Evolutionary conservation across 768 basidiomycete genomes (phyloP).

Genomic region (Russula lepida): DNA sequence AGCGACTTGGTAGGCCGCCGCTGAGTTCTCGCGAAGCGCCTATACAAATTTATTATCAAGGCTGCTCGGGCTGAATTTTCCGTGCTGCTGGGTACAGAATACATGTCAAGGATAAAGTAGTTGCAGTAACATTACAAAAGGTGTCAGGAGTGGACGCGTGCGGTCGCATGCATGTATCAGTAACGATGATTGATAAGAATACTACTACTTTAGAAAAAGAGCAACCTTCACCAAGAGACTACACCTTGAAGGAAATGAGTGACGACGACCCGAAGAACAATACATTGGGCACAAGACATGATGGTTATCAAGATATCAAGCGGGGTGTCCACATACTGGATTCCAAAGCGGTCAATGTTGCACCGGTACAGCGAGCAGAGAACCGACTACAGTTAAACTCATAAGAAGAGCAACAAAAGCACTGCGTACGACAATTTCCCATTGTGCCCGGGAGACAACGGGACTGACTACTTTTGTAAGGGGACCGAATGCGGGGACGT

Average conservation of each 20-base stretch:
- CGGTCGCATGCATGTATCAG: neutral
- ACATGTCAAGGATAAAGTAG: conserved; percentile 1
- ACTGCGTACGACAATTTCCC: conserved; percentile 73
- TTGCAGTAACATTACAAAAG: conserved; percentile 11
- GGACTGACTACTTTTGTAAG: conserved; percentile 63
- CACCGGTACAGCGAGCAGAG: conserved; percentile 30
- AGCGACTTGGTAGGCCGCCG: neutral
- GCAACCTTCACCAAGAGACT: neutral
- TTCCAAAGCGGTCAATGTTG: conserved; percentile 23
- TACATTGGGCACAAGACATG: neutral
- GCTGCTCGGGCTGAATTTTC: neutral
- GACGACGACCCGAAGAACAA: neutral
- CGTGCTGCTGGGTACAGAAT: neutral
- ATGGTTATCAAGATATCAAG: neutral
- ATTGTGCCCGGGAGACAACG: conserved; percentile 68
- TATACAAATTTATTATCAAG: neutral
- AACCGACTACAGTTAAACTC: conserved; percentile 26
- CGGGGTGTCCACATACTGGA: neutral
- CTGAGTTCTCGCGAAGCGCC: conserved; percentile 14
- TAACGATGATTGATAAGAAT: neutral
- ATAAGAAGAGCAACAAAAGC: conserved; percentile 39
- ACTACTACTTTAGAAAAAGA: neutral
- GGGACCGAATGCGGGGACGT: conserved; percentile 67
- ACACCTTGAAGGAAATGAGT: neutral
- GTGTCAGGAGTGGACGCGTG: conserved; percentile 3